Evolutionary conservation across 345 rosid genomes (phyloP), one percentile per base, ranked within the genome.

Genomic region (Euclidium syriacum): DNA sequence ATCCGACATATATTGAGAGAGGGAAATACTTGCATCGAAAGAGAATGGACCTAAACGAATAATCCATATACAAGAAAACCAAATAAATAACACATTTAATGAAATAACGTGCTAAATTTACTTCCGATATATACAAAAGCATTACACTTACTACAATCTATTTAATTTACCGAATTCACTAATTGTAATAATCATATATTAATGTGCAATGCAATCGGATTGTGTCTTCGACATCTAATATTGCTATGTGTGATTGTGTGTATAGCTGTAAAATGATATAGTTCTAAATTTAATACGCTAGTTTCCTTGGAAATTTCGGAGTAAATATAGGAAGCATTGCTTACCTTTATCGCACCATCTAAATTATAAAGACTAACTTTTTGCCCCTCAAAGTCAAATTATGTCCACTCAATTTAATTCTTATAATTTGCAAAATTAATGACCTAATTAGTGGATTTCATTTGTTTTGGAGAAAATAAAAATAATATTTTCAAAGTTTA

Each of bases 241-340:
- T 68, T 68, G 22, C 60, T 51, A 38, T 39, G 15, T 25, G 17
- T 11, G 25, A 11, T 15, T 27, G 2, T 32, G 14, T 52, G 4
- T 36, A 14, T 63, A 52, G 46, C 30, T 48, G 5, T 14, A 52
- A 15, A 61, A 52, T 61, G 41, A 69, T 52, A 52, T 68, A 41
- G 26, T 60, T 60, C 48, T 15, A 68, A 52, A 59, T 18, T 24
- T 4, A 29, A 34, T 2, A 52, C 43, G 62, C 19, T 34, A 4
- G 46, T 61, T 63, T 46, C 64, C 69, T 63, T 63, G 70, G 59
- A 70, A 70, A 63, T 70, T 63, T 70, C 70, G 70, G 75, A 70
- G 75, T 47, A 63, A 64, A 71, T 71, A 71, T 52, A 41, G 62
- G 64, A 43, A 51, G 30, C 60, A 20, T 44, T 72, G 67, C 51